Evolutionary conservation across 345 rosid species (phyloP).

Genomic region (Gossypium longicalyx): DNA sequence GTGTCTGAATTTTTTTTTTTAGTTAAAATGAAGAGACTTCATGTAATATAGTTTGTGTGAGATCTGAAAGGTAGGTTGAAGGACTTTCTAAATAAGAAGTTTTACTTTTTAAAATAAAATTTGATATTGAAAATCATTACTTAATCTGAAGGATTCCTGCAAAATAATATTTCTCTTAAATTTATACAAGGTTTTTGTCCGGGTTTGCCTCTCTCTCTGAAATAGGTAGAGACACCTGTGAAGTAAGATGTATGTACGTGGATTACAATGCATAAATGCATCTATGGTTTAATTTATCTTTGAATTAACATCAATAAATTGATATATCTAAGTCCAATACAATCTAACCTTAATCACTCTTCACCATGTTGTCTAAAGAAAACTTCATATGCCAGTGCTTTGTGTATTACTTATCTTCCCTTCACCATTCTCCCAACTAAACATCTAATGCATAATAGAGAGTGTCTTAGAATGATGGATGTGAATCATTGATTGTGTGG

Average conservation of each 20-base stretch:
- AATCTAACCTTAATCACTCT: neutral
- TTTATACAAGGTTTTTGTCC: neutral
- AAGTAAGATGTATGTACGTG: neutral
- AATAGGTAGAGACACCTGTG: neutral
- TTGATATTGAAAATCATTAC: neutral
- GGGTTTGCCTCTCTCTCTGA: neutral
- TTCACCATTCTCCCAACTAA: neutral
- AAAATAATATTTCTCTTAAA: constrained; percentile 1
- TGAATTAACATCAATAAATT: neutral
- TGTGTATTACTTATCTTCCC: neutral
- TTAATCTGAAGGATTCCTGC: neutral
- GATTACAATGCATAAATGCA: constrained; percentile 3
- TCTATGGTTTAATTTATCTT: neutral
- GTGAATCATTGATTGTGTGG: too few species aligned
- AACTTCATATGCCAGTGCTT: neutral
- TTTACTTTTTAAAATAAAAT: neutral
- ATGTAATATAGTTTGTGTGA: neutral
- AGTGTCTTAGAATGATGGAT: too few species aligned
- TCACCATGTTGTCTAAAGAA: neutral
- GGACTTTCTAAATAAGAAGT: neutral
- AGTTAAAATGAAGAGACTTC: neutral
- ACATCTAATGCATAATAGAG: neutral
- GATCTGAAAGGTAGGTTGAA: neutral
- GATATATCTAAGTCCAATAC: neutral
- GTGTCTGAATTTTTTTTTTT: neutral